Base-by-base conservation (phyloP, 768 basidiomycete species). In the Pleurotus citrinopileatus region DNA sequence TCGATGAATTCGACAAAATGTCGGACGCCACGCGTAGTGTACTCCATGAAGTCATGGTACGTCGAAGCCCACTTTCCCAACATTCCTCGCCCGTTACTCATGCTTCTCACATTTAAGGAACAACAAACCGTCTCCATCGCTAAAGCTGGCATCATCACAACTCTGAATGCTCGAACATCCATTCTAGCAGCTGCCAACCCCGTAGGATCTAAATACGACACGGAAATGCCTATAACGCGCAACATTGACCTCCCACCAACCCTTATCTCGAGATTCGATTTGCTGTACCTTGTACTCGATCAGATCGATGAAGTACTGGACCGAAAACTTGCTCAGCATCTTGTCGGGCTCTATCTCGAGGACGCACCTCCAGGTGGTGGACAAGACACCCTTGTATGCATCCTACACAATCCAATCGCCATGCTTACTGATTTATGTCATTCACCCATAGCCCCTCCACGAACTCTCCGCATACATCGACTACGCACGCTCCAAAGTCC, bases 1-100 rank as follows among this genome's bases (percentile, higher is more conserved):
- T 98, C 60, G 96, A 98, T 61, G 96, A 98, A 70, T 98, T 99
- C 61, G 97, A 99, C 73, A 99, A 99, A 70, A 99, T 99, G 97
- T 94, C 95, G 29, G 89, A 98, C 57, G 84, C 91, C 3, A 98
- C 97, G 40, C 87, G 97, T 43, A 98, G 97, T 65, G 96, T 98
- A 7, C 82, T 99, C 42, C 97, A 99, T 70, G 96, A 98, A 83
- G 95, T 97, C 13, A 98, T 98, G 96, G 91, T 92, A 59, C 50
- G 56, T 20, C 19, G 1, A 20, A 23, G 29, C 20, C 7, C 13
- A 40, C 9, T 32, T 27, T 29, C 22, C 7, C n/a, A n/a, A 43
- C 20, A 26, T 26, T 23, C 20, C 17, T 6, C 22, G 52, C 28
- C 6, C 10, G 22, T 38, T 17, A 23, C 38, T 38, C 4, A 6